These are phyloP conservation scores for Fusarium sp. DNA, from an alignment of 2,329 filamentous ascomycete genomes.

Conservation along the genomic window DNA sequence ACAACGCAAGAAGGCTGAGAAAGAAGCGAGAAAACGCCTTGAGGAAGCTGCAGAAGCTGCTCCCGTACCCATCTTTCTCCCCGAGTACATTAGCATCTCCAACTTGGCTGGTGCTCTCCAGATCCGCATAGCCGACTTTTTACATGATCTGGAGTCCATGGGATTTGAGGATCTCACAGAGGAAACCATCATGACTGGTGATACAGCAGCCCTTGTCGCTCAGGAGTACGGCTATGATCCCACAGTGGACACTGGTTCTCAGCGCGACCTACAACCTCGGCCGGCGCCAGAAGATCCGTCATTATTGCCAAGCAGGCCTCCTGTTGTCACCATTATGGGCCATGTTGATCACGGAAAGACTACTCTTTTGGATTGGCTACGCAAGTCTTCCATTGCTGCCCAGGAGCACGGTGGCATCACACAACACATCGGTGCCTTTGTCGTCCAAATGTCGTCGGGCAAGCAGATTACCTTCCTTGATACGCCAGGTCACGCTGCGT, in stretches of 20 bases:
- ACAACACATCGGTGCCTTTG: conserved; percentile 98
- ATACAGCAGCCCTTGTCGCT: conserved; percentile 89
- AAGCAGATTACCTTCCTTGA: conserved; percentile 97
- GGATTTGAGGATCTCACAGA: conserved; percentile 88
- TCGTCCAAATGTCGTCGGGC: conserved; percentile 84
- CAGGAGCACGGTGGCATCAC: conserved; percentile 97
- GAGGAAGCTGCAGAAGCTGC: conserved; percentile 55
- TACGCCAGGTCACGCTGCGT: conserved; percentile 95
- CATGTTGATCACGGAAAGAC: conserved; percentile 99
- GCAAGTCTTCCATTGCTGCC: conserved; percentile 90
- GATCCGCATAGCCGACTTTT: conserved; percentile 76
- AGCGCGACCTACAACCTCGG: conserved; percentile 76
- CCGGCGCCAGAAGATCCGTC: conserved; percentile 76
- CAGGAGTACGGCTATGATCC: conserved; percentile 94
- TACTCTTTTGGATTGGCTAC: conserved; percentile 91
- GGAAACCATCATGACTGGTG: conserved; percentile 88
- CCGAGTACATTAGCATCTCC: conserved; percentile 90
- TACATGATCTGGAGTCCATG: conserved; percentile 80
- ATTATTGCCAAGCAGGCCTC: conserved; percentile 77
- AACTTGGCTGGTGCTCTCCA: conserved; percentile 82
- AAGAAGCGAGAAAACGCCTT: conserved; percentile 52
- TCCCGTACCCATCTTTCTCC: conserved; percentile 75
- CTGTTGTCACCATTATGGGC: conserved; percentile 98
- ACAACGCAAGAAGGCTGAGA: conserved; percentile 56
- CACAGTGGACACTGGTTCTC: conserved; percentile 73